Evolutionary conservation across 441 rosid genomes (phyloP).

Genomic region (Syzygium malaccense): DNA sequence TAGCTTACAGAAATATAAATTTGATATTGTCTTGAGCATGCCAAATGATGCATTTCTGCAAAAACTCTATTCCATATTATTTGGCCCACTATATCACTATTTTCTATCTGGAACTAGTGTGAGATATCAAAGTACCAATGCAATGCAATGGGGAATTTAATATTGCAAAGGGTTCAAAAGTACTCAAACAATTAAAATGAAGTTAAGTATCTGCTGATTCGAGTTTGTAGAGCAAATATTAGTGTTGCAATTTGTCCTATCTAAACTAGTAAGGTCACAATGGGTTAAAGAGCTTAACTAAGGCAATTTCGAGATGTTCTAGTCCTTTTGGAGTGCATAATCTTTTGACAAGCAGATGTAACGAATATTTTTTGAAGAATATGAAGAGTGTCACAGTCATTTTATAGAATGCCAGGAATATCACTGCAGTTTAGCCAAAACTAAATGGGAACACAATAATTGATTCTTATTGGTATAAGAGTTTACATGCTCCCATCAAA

Average conservation of each 20-base stretch:
- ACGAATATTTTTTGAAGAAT: background rate
- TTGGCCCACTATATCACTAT: background rate
- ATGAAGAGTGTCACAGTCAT: background rate
- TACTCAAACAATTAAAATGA: background rate
- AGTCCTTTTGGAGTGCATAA: too few species aligned
- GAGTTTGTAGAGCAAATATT: background rate
- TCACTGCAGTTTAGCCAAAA: background rate
- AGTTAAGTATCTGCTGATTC: background rate
- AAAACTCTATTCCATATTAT: background rate
- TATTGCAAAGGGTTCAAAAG: background rate
- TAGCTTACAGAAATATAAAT: background rate
- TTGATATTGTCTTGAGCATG: background rate
- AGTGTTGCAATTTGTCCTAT: background rate
- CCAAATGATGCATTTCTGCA: background rate
- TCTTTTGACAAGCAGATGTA: background rate
- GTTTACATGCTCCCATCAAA: background rate
- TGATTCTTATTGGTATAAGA: background rate
- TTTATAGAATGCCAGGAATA: background rate
- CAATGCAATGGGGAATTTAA: background rate
- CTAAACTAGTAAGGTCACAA: background rate
- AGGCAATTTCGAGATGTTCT: background rate
- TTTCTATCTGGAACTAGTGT: background rate
- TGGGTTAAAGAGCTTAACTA: background rate
- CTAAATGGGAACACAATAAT: background rate
- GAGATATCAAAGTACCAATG: background rate